Evolutionary conservation across 768 basidiomycete genomes (phyloP).

Genomic region (Lactarius sanguifluus): DNA sequence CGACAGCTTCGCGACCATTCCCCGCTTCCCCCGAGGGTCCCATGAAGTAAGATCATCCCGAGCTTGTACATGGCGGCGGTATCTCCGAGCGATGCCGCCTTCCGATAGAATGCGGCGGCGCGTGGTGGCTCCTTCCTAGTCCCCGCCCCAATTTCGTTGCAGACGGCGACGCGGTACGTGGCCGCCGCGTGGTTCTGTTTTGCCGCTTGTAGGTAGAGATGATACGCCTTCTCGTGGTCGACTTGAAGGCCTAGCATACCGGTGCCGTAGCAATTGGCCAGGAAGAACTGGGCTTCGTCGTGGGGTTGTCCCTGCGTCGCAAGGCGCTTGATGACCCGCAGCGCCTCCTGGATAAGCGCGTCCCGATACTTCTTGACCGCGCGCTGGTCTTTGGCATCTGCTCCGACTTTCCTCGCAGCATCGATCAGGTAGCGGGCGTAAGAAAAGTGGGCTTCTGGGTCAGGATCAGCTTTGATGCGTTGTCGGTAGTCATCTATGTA

Average conservation of each 20-base stretch:
- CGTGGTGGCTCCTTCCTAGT: conserved; percentile 85
- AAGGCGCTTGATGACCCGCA: conserved; percentile 89
- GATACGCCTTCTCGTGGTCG: conserved; percentile 97
- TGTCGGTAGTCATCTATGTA: conserved; percentile 98
- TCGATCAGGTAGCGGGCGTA: conserved; percentile 99
- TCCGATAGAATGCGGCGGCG: conserved; percentile 94
- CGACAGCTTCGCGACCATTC: conserved; percentile 89
- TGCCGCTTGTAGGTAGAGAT: conserved; percentile 93
- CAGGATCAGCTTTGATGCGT: conserved; percentile 95
- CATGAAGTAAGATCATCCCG: conserved; percentile 94
- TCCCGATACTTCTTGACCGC: conserved; percentile 91
- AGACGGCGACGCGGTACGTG: conserved; percentile 95
- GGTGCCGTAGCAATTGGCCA: conserved; percentile 95
- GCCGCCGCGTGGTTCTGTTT: conserved; percentile 97
- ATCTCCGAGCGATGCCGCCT: conserved; percentile 93
- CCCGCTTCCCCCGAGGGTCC: conserved; percentile 74
- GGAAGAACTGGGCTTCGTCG: conserved; percentile 97
- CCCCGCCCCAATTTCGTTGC: conserved; percentile 97
- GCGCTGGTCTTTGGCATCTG: conserved; percentile 71
- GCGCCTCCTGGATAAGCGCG: conserved; percentile 77
- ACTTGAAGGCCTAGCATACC: conserved; percentile 94
- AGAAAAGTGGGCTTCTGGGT: conserved; percentile 95
- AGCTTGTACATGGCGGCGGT: conserved; percentile 99
- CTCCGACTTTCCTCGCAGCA: conserved; percentile 89
- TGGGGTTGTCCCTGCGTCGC: conserved; percentile 92